Conservation (phyloP, 495 filamentous ascomycete genomes). For the Hypoxylon rickii region DNA sequence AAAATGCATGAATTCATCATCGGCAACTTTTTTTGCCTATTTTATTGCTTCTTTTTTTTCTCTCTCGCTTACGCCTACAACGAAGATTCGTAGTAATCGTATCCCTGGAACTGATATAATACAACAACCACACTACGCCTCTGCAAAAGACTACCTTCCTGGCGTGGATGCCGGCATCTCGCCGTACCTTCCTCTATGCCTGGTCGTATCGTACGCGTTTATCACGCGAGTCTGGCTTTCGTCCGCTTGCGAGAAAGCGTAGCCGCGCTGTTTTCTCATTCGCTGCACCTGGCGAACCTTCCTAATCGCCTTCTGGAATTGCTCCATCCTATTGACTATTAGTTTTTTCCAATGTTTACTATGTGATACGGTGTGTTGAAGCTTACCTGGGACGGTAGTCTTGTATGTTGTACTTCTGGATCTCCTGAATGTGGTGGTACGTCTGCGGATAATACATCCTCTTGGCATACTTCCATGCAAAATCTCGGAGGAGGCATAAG, state of each 20-base stretch:
- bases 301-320: slow-evolving; percentile 99
- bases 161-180: slow-evolving; percentile 84
- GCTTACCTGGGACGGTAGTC: slow-evolving; percentile 89
- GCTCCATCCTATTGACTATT: slow-evolving; percentile 76
- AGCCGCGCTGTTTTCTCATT: slow-evolving; percentile 98
- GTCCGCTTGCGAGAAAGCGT: slow-evolving; percentile 97
- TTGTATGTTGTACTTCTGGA: slow-evolving; percentile 99
- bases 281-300: slow-evolving; percentile 98
- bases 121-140: slow-evolving; percentile 1
- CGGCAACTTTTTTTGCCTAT: not conserved
- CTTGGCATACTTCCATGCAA: slow-evolving; percentile 83
- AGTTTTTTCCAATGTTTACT: slow-evolving; percentile 6
- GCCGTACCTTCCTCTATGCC: slow-evolving; percentile 87
- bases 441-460: slow-evolving; percentile 95
- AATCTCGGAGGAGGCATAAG: slow-evolving; percentile 86
- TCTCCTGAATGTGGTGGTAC: slow-evolving; percentile 99
- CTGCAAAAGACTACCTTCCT: slow-evolving; percentile 23
- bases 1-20: not conserved
- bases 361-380: not conserved
- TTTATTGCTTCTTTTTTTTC: not conserved
- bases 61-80: not conserved
- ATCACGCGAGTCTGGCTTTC: slow-evolving; percentile 91
- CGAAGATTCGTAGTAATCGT: slow-evolving; percentile 21
- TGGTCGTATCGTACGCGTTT: slow-evolving; percentile 96
- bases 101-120: not conserved